Conservation (phyloP, 495 filamentous ascomycete species). For the Haplographium delicatum region DNA sequence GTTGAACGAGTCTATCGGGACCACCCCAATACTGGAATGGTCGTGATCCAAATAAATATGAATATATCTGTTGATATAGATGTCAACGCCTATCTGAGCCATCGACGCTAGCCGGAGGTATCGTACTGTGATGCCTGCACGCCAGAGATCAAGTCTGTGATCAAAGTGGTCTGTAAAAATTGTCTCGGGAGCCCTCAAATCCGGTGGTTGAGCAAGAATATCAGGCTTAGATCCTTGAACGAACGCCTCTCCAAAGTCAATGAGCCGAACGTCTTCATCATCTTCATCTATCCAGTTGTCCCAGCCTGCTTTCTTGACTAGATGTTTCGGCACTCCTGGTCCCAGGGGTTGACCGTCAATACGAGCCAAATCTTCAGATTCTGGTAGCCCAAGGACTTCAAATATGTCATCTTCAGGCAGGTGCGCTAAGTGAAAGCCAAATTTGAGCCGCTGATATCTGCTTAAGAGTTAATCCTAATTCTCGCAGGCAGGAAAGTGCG, state of each 20-base stretch:
- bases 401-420: conserved; percentile 26
- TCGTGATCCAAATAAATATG: background rate
- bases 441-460: conserved; percentile 23
- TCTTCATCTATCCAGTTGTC: conserved; percentile 33
- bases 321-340: conserved; percentile 32
- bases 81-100: background rate
- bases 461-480: background rate
- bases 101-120: background rate
- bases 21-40: background rate
- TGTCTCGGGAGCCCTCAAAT: conserved; percentile 37
- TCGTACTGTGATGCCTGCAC: conserved; percentile 37
- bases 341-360: conserved; percentile 30
- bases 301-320: conserved; percentile 33
- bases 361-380: conserved; percentile 30
- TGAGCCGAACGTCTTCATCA: conserved; percentile 35
- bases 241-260: conserved; percentile 44
- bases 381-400: conserved; percentile 33
- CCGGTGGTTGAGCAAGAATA: conserved; percentile 32
- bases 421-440: conserved; percentile 15
- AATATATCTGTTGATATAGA: conserved; percentile 8
- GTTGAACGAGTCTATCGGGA: conserved; percentile 3
- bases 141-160: conserved; percentile 41
- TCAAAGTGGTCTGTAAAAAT: conserved; percentile 38
- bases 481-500: background rate
- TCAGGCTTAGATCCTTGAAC: conserved; percentile 22